Percentiles rank a stretch among this genome's conserved stretches.
Evolutionary conservation across 805 yeast genomes (phyloP).

Genomic region (Candida broadrunensis): DNA sequence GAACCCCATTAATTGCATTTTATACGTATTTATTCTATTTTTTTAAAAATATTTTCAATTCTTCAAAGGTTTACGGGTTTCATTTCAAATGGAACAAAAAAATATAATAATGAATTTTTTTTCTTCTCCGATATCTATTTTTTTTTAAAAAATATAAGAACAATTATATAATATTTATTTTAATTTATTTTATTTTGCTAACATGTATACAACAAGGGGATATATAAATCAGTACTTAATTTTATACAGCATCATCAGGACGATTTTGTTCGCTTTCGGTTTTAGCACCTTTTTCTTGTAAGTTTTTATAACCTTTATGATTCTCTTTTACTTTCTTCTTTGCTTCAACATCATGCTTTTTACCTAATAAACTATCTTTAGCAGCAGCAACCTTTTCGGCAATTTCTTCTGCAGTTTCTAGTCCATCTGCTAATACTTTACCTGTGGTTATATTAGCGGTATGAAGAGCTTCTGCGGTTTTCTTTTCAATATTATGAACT

Average conservation of each 20-base stretch:
- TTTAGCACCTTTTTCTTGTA: slow-evolving; percentile 44
- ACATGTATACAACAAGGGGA: too few relatives aligned
- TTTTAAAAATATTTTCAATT: too few relatives aligned
- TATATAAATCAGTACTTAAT: too few relatives aligned
- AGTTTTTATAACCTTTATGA: slow-evolving; percentile 32
- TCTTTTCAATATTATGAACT: slow-evolving; percentile 19
- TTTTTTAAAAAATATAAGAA: neutral
- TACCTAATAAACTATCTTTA: slow-evolving; percentile 8
- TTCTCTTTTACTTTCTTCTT: slow-evolving; percentile 16
- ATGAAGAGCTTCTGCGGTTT: slow-evolving; percentile 37
- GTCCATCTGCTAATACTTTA: slow-evolving; percentile 29
- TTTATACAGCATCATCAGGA: slow-evolving; percentile 45
- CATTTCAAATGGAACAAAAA: too few relatives aligned
- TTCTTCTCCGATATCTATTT: too few relatives aligned
- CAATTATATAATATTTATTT: too few relatives aligned
- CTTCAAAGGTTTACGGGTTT: too few relatives aligned
- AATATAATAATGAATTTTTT: too few relatives aligned
- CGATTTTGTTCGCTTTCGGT: slow-evolving; percentile 43
- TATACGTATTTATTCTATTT: too few relatives aligned
- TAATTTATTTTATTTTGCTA: too few relatives aligned
- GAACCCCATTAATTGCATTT: neutral
- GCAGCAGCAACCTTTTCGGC: slow-evolving; percentile 26
- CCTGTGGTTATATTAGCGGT: slow-evolving; percentile 29
- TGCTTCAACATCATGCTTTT: slow-evolving; percentile 12
- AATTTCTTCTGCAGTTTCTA: slow-evolving; percentile 19